Conservation (phyloP, 1,284 basidiomycete genomes). For the Tranzscheliella williamsii region DNA sequence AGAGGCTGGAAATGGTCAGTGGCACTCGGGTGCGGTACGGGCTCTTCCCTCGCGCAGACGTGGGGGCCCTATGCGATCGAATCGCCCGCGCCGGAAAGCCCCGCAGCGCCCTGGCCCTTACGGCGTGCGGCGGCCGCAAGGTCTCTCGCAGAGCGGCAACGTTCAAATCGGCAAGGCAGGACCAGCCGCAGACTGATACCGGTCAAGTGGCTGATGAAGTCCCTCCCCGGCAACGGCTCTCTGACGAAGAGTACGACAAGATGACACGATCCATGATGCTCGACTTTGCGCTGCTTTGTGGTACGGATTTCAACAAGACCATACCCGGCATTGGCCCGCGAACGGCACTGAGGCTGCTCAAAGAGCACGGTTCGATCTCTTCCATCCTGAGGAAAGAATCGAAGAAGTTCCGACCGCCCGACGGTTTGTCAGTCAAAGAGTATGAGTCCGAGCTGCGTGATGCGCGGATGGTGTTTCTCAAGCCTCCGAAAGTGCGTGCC, state of each 20-base stretch:
- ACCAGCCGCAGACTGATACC: background rate
- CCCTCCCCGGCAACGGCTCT: background rate
- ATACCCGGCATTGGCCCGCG: constrained; percentile 48
- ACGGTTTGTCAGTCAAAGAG: constrained; percentile 34
- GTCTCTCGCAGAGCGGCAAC: background rate
- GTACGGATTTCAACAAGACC: constrained; percentile 60
- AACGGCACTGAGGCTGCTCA: constrained; percentile 39
- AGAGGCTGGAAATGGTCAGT: constrained; percentile 47
- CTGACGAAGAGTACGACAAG: constrained; percentile 14
- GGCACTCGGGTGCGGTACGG: constrained; percentile 20
- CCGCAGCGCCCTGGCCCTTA: background rate
- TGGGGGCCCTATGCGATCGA: constrained; percentile 3
- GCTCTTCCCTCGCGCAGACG: constrained; percentile 32
- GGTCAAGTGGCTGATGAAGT: background rate
- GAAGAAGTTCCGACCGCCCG: constrained; percentile 41
- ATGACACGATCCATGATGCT: constrained; percentile 33
- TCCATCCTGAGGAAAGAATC: constrained; percentile 22
- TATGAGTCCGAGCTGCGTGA: constrained; percentile 47
- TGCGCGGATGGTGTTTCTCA: constrained; percentile 46
- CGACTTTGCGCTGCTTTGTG: constrained; percentile 57
- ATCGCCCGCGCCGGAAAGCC: background rate
- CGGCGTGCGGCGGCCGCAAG: background rate
- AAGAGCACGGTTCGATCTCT: constrained; percentile 41
- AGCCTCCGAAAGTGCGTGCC: constrained; percentile 41
- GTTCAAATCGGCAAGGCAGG: background rate